Evolutionary conservation across 108 stramenopile genomes (phyloP), one percentile per base, ranked within the genome.

Genomic region (Schizochytrium sp.): DNA sequence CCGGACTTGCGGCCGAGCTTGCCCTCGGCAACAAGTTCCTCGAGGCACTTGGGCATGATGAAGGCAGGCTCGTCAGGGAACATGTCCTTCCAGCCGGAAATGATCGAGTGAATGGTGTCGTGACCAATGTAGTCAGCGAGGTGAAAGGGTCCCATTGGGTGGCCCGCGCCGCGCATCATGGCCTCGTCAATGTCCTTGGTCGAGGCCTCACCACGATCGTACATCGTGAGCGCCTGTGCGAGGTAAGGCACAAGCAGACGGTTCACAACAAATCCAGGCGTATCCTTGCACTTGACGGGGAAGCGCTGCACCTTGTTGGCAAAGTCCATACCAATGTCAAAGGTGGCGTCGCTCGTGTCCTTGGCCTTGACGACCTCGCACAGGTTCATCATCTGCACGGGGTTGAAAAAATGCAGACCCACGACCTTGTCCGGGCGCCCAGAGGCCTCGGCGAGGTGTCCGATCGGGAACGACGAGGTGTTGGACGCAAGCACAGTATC

Each of bases 331-430:
- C 93, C 94, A 21, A 91, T 91, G 51, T 98, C 96, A 87, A 99
- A 96, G 44, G 96, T 97, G 4, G 83, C 93, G 4, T 90, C 89
- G 92, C 96, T 94, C 6, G 98, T 99, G 60, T 97, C 89, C 4
- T 96, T 93, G 4, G 97, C 97, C 19, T 90, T 71, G 72, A 99
- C 97, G 83, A 99, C 98, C 91, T 99, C 99, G 10, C 98, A 97
- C 21, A 99, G 92, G 91, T 97, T 97, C 97, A 98, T 97, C 34
- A 98, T 90, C 90, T 98, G 96, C 48, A 99, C 99, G 5, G 99
- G 99, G 89, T 99, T 99, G 95, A 99, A 99, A 93, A 98, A 99
- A 92, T 99, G 99, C 28, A 99, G 95, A 10, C 99, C 99, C 10
- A 99, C 95, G 91, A 98, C 97, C n/a, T 94, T 94, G 23, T 97